phyloP scores from a whole-genome alignment of 2,329 filamentous ascomycete species.

The Ambrosiella cleistominuta region DNA sequence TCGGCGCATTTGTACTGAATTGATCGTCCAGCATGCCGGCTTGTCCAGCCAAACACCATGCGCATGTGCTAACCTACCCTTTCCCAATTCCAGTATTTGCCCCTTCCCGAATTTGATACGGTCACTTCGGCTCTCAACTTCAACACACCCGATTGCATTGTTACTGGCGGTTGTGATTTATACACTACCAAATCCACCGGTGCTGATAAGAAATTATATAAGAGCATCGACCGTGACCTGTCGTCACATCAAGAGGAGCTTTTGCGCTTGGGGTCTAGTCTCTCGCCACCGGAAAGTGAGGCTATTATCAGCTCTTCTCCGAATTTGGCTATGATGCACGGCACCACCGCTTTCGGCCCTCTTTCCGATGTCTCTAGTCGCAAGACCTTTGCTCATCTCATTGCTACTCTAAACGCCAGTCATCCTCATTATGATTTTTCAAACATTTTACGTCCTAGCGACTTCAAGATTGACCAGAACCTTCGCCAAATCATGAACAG shows the following conservation, averaged over 20 bases:
- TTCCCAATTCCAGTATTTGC: constrained; percentile 52
- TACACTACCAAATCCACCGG: constrained; percentile 96
- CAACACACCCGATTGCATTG: constrained; percentile 79
- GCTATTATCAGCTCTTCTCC: constrained; percentile 52
- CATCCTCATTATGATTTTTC: constrained; percentile 91
- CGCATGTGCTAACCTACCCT: constrained; percentile 8
- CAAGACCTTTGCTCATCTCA: constrained; percentile 86
- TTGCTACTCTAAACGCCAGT: constrained; percentile 88
- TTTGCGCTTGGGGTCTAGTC: constrained; percentile 66
- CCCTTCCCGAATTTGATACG: constrained; percentile 76
- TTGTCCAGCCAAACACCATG: background rate
- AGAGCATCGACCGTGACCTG: constrained; percentile 79
- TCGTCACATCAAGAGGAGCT: constrained; percentile 83
- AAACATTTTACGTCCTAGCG: constrained; percentile 68
- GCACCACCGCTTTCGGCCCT: constrained; percentile 80
- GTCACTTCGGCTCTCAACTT: constrained; percentile 90
- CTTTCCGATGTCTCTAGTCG: constrained; percentile 77
- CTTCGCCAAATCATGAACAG: constrained; percentile 68
- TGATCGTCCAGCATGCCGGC: background rate
- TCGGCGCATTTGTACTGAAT: no score
- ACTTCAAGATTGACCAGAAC: constrained; percentile 74
- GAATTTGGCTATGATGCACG: constrained; percentile 42
- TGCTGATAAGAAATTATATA: constrained; percentile 92
- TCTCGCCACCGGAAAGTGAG: constrained; percentile 66
- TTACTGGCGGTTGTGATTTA: constrained; percentile 84